Conservation (phyloP, 345 rosid genomes). For the Citrus glauca region DNA sequence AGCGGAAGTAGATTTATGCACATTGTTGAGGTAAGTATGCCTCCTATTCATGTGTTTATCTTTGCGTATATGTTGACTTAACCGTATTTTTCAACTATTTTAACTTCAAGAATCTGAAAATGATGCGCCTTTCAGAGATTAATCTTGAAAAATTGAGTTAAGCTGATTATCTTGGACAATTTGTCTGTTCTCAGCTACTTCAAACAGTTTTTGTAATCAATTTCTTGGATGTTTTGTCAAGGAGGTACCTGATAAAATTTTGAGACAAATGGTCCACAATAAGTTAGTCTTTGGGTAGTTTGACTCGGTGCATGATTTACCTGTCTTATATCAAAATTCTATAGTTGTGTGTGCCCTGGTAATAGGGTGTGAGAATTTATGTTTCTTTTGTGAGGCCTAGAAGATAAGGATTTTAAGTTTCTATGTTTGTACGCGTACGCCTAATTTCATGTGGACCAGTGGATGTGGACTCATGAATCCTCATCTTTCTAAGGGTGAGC, state of each 20-base stretch:
- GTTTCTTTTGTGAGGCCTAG: not conserved
- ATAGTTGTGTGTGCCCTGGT: not conserved
- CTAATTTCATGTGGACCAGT: not conserved
- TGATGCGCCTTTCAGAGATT: not conserved
- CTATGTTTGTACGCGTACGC: not conserved
- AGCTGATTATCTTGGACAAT: not conserved
- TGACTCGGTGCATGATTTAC: not conserved
- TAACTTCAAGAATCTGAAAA: not conserved
- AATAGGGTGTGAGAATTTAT: not conserved
- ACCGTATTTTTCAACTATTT: not conserved
- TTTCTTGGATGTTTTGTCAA: not conserved
- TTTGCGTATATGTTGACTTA: slow-evolving; percentile 1
- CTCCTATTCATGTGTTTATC: slow-evolving; percentile 4
- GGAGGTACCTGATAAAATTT: not conserved
- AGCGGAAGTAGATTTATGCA: slow-evolving; percentile 79
- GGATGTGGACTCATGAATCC: not conserved
- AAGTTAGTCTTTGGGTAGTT: not conserved
- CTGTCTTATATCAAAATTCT: not conserved
- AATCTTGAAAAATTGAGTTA: not conserved
- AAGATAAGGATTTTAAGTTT: not conserved
- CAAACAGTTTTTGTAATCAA: not conserved
- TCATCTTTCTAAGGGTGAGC: not conserved
- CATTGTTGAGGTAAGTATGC: slow-evolving; percentile 65
- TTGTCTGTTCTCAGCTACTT: not conserved
- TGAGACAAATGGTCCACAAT: not conserved